phyloP scores from a whole-genome alignment of 441 rosid species.

The Viola pubescens region DNA sequence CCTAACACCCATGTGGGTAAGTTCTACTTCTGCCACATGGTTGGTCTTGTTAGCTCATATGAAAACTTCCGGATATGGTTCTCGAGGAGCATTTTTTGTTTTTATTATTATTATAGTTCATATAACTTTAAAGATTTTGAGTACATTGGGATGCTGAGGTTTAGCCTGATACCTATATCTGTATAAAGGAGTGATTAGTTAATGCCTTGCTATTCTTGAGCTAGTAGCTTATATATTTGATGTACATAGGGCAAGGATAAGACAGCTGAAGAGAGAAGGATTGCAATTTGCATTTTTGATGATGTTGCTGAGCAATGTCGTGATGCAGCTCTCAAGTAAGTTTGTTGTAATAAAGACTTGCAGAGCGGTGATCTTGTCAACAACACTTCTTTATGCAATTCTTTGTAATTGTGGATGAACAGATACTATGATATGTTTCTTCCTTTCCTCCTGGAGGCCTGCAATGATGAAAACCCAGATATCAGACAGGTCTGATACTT shows the following conservation, averaged over 20 bases:
- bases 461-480: constrained; percentile 89
- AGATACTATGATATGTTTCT: constrained; percentile 95
- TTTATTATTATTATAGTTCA: too few relatives aligned
- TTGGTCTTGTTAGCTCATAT: neutral
- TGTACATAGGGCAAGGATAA: constrained; percentile 83
- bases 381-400: constrained; percentile 16
- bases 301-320: constrained; percentile 98
- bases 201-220: neutral
- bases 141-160: neutral
- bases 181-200: neutral
- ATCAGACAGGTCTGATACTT: constrained; percentile 70
- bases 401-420: constrained; percentile 18
- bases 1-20: constrained; percentile 99
- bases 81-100: too few relatives aligned
- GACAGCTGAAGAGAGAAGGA: constrained; percentile 98
- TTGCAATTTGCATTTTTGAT: constrained; percentile 98
- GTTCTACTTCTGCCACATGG: constrained; percentile 20
- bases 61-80: too few relatives aligned
- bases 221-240: constrained; percentile 4
- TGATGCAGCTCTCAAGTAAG: constrained; percentile 90
- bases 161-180: neutral
- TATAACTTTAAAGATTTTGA: neutral
- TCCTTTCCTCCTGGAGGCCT: constrained; percentile 96
- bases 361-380: constrained; percentile 6
- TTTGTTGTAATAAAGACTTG: neutral